Base-by-base conservation (phyloP, 441 rosid species). In the Breynia disticha region DNA sequence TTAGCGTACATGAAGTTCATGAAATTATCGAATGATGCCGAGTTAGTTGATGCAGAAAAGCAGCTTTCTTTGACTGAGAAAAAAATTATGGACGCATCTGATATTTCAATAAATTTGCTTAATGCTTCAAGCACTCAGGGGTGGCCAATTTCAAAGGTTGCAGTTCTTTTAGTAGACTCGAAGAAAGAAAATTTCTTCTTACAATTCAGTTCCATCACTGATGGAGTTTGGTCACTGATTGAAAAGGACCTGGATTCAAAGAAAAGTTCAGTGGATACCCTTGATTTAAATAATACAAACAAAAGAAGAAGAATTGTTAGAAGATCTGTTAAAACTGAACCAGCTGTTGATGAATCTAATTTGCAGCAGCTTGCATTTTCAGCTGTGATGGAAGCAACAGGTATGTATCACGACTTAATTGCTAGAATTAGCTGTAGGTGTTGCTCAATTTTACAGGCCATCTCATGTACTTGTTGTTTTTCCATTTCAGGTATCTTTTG, bases 161-260 rank as follows among this genome's bases (percentile, higher is more conserved):
- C 81, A 0, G 72, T 88, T 66, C 46, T 91, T 59, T 59, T 91
- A 61, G 68, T 82, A 63, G 91, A 91, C 52, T 72, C 65, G 0
- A 62, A 47, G 62, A 82, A 67, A 71, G 75, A 67, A 63, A 74
- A 59, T 38, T 88, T 90, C 64, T 64, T 60, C 63, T 67, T 86
- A 69, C 75, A 67, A 51, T 65, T 71, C 57, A 72, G 82, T 70
- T 59, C 65, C 46, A 53, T 78, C 50, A 78, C 90, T 15, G 65
- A 72, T 51, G 95, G 95, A 55, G 75, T 86, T 51, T 84, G 95
- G 90, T 81, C 95, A 4, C 46, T 86, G 59, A 72, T 91, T 73
- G 98, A 86, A 58, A 86, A 73, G 60, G 66, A 72, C 56, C 44
- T 76, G 55, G 66, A 49, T 51, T 56, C 68, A 48, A 38, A 22